Evolutionary conservation across 1,284 basidiomycete species (phyloP).

Genomic region (Microbotryum scabiosae): DNA sequence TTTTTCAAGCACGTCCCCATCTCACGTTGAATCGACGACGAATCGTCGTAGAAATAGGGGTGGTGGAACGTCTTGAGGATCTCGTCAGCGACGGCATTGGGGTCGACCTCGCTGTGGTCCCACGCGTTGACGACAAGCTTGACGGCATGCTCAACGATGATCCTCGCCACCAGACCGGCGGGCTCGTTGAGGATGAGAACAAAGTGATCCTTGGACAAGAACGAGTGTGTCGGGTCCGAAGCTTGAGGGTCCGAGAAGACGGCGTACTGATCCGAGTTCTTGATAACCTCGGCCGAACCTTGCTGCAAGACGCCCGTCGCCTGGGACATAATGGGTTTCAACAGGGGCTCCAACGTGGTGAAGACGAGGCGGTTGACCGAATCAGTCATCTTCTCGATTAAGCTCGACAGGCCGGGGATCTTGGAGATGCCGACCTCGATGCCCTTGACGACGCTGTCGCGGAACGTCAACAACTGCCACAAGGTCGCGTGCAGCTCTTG

Average conservation of each 20-base stretch:
- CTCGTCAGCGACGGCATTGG: slow-evolving; percentile 45
- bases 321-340: slow-evolving; percentile 27
- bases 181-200: slow-evolving; percentile 34
- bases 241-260: slow-evolving; percentile 37
- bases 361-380: slow-evolving; percentile 43
- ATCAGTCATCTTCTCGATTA: slow-evolving; percentile 76
- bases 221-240: slow-evolving; percentile 38
- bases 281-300: slow-evolving; percentile 38
- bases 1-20: slow-evolving; percentile 55
- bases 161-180: slow-evolving; percentile 33
- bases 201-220: slow-evolving; percentile 35
- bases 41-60: slow-evolving; percentile 65
- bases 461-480: slow-evolving; percentile 78
- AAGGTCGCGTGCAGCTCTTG: slow-evolving; percentile 74
- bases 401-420: slow-evolving; percentile 50
- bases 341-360: slow-evolving; percentile 38
- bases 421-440: slow-evolving; percentile 75
- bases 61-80: slow-evolving; percentile 75
- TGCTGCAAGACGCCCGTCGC: slow-evolving; percentile 38
- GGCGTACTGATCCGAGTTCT: slow-evolving; percentile 30
- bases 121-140: slow-evolving; percentile 70
- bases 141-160: slow-evolving; percentile 52
- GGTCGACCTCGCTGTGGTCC: slow-evolving; percentile 48
- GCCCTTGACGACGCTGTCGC: slow-evolving; percentile 71
- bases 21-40: slow-evolving; percentile 63